Conservation (phyloP, 148 eudicot genomes). For the Talinum fruticosum region DNA sequence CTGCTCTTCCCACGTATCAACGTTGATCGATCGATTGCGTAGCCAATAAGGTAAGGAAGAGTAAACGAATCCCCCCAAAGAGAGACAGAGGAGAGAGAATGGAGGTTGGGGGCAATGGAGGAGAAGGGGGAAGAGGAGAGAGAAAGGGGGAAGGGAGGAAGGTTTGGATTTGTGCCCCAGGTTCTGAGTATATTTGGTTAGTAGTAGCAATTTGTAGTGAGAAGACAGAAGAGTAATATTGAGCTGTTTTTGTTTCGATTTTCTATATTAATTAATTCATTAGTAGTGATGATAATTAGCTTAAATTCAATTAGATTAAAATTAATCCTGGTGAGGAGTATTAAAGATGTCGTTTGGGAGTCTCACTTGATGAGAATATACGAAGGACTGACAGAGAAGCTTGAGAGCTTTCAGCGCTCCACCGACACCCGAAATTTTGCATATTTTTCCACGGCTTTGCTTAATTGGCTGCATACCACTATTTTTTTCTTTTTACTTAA, state of each 20-base stretch:
- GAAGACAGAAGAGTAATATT: not conserved
- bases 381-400: constrained; percentile 29
- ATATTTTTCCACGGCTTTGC: not conserved
- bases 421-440: not conserved
- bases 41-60: constrained; percentile 29
- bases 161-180: not conserved
- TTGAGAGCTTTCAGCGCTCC: constrained; percentile 7
- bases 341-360: not conserved
- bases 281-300: no score
- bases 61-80: not conserved
- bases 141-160: not conserved
- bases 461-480: not conserved
- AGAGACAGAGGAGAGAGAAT: constrained; percentile 18
- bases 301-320: no score
- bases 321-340: no score
- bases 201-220: constrained; percentile 2
- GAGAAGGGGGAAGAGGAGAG: not conserved
- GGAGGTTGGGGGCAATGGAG: constrained; percentile 19
- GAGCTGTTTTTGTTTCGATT: not conserved
- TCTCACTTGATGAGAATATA: not conserved
- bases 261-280: not conserved
- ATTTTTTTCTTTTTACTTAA: no score
- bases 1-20: constrained; percentile 12
- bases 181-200: not conserved
- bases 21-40: constrained; percentile 21